Evolutionary conservation across 1,139 yeast species (phyloP), one percentile per base, ranked within the genome.

Genomic region (Lodderomyces orthopsilosis): DNA sequence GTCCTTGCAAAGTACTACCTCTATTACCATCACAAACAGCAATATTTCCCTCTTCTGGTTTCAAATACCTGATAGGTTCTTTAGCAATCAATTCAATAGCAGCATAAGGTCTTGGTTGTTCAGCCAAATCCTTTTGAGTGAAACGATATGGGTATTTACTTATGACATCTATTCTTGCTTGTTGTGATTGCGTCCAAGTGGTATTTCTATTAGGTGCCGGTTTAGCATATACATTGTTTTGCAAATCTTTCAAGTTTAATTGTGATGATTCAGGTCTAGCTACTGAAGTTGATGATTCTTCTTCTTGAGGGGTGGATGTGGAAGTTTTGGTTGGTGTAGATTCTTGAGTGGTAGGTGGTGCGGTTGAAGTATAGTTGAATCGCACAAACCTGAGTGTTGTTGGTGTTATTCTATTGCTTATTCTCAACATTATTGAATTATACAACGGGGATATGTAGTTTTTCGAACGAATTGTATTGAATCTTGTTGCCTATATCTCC

Each of bases 11-110:
- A 30, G 79, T 77, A 48, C 54, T 54, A 18, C 88, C 89, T 56
- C 74, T 81, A 55, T 88, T 87, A 34, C 95, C 96, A 58, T 85
- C 89, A 61, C 96, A 88, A 17, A 85, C 94, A 2, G 95, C 96
- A 46, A 81, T 63, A 56, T 78, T 75, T 15, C 72, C 75, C 32
- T 72, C 73, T 30, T 60, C 60, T 52, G 77, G 79, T 37, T 63
- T 55, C 52, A 87, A 69, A 60, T 78, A 85, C 55, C 80, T 70
- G 40, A 88, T 68, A 9, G 96, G 95, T 58, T 82, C 81, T 58
- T 84, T 66, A 36, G 86, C 83, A 57, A 88, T 85, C 62, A 88
- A 74, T 44, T 87, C 93, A 59, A 88, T 88, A 48, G 95, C 95
- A 38, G 95, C 88, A 51, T 81, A 79, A 6, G 95, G 91, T 57